Conservation (phyloP, 345 rosid genomes). For the Capsella bursapastoris region DNA sequence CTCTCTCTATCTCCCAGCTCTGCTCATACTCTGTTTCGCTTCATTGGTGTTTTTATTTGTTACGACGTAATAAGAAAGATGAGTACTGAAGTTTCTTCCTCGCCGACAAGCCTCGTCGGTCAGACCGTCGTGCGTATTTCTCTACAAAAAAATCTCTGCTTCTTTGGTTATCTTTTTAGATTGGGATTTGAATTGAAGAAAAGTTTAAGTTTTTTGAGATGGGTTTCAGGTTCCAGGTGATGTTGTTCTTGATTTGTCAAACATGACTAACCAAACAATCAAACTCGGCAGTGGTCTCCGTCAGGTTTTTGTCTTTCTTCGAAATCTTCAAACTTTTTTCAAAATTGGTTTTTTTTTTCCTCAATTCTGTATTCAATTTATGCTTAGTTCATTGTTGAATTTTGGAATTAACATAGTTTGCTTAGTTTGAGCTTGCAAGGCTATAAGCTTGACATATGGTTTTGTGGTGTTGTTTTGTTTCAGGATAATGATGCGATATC, state of each 20-base stretch:
- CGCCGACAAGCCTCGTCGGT: conserved; percentile 52
- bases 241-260: conserved; percentile 73
- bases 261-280: conserved; percentile 72
- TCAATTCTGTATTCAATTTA: not conserved
- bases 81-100: conserved; percentile 48
- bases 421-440: not conserved
- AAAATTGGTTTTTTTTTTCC: not conserved
- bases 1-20: not conserved
- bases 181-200: not conserved
- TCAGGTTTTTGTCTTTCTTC: conserved; percentile 49
- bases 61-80: conserved; percentile 10
- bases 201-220: not conserved
- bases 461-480: conserved; percentile 1
- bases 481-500: conserved; percentile 74
- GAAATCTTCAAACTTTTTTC: not conserved
- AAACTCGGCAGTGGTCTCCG: conserved; percentile 87
- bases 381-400: not conserved
- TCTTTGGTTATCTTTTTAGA: not conserved
- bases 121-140: conserved; percentile 54
- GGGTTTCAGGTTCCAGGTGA: conserved; percentile 76
- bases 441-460: not conserved
- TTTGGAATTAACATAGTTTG: not conserved
- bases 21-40: not conserved
- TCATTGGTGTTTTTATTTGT: not conserved
- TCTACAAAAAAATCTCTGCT: not conserved